These are phyloP conservation scores for Podochytrium sp. DNA, from an alignment of 192 early-diverging fungal genomes.

Conservation along the genomic window DNA sequence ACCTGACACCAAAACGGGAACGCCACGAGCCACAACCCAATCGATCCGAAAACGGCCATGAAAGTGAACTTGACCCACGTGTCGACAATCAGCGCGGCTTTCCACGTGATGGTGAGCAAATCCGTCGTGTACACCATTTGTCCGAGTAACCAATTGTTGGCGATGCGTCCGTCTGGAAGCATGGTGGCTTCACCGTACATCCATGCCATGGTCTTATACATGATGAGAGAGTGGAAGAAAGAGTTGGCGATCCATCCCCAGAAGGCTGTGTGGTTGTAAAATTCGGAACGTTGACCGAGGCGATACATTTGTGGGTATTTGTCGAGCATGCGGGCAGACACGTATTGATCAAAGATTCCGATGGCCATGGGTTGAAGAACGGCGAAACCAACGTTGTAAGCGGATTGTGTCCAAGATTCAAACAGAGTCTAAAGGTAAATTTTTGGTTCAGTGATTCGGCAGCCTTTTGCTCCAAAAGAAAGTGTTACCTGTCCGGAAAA, in stretches of 20 bases:
- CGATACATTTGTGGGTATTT: constrained; percentile 96
- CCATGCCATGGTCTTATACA: constrained; percentile 72
- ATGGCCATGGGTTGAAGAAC: constrained; percentile 93
- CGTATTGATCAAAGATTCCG: constrained; percentile 97
- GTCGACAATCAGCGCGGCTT: constrained; percentile 87
- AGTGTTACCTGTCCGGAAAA: constrained; percentile 79
- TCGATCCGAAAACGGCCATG: constrained; percentile 87
- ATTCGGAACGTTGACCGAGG: constrained; percentile 54
- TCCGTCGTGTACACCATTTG: constrained; percentile 88
- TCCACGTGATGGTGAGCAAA: constrained; percentile 85
- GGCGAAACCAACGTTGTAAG: constrained; percentile 94
- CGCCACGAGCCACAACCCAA: constrained; percentile 85
- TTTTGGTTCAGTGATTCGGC: neutral
- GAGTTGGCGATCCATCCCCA: constrained; percentile 94
- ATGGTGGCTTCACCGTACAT: constrained; percentile 74
- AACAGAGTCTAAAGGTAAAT: constrained; percentile 76
- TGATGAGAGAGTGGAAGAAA: constrained; percentile 86
- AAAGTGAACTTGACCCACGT: constrained; percentile 96
- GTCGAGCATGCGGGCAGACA: constrained; percentile 91
- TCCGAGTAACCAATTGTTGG: constrained; percentile 91
- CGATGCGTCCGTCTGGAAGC: constrained; percentile 68
- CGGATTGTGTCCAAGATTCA: constrained; percentile 96
- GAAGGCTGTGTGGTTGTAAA: constrained; percentile 85
- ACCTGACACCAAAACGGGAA: constrained; percentile 83
- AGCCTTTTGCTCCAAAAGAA: neutral